Percentiles rank a stretch among this genome's conserved stretches.
These are phyloP conservation scores for Kluyveromyces sp. DNA, from an alignment of 1,139 yeast genomes.

Conservation along the genomic window DNA sequence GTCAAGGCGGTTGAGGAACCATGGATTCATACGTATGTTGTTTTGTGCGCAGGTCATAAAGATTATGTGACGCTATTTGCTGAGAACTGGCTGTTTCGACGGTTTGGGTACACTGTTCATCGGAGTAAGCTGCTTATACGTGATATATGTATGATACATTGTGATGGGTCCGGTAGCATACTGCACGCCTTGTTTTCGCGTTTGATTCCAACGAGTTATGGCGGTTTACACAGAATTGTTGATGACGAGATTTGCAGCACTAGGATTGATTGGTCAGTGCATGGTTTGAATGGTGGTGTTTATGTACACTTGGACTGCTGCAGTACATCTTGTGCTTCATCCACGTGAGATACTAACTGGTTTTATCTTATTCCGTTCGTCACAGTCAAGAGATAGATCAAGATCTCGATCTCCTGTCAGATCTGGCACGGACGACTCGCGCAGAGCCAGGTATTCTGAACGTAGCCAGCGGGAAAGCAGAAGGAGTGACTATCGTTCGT, in stretches of 20 bases:
- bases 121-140: background rate
- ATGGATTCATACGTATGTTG: slow-evolving; percentile 8
- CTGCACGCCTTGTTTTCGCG: too few relatives aligned
- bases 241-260: too few relatives aligned
- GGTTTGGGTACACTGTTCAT: background rate
- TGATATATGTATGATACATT: too few relatives aligned
- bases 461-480: slow-evolving; percentile 16
- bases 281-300: background rate
- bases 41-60: background rate
- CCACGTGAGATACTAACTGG: background rate
- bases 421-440: slow-evolving; percentile 5
- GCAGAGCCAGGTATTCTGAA: slow-evolving; percentile 9
- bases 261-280: background rate
- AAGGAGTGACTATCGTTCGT: slow-evolving; percentile 20
- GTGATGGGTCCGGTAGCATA: too few relatives aligned
- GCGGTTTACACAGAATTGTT: too few relatives aligned
- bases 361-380: background rate
- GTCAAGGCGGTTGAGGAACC: background rate
- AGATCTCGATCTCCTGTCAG: slow-evolving; percentile 10
- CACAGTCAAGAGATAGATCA: slow-evolving; percentile 8
- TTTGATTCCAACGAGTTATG: too few relatives aligned
- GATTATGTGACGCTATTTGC: background rate
- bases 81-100: background rate
- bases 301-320: background rate
- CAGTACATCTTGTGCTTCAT: background rate